Conservation (phyloP, 768 basidiomycete genomes). For the Amyloporia xantha region DNA sequence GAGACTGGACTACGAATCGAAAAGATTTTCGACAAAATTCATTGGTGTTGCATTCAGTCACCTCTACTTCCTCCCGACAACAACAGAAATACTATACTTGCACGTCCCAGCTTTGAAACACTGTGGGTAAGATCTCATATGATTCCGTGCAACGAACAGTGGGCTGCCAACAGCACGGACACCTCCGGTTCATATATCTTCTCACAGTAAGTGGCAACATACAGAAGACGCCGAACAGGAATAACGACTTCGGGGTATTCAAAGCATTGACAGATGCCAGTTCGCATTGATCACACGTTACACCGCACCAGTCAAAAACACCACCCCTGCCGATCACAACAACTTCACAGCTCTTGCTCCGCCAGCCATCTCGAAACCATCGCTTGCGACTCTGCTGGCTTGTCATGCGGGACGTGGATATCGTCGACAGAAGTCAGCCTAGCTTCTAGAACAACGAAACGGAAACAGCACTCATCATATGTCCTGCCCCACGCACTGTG, state of each 20-base stretch:
- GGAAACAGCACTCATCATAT: slow-evolving; percentile 44
- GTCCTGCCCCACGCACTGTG: slow-evolving; percentile 55
- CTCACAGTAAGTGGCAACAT: background rate
- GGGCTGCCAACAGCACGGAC: no score
- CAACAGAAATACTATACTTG: no score
- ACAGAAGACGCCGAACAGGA: background rate
- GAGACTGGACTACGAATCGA: no score
- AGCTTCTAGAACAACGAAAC: background rate
- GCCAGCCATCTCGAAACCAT: slow-evolving; percentile 65
- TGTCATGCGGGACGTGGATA: slow-evolving; percentile 60
- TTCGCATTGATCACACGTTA: background rate
- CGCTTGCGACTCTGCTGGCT: slow-evolving; percentile 53
- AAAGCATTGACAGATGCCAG: background rate
- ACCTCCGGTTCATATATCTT: no score
- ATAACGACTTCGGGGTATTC: no score
- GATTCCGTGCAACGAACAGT: no score
- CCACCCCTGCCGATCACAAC: background rate
- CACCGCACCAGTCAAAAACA: background rate
- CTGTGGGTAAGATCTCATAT: no score
- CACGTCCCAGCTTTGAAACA: no score
- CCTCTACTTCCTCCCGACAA: no score
- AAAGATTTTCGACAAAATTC: no score
- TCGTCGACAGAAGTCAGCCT: slow-evolving; percentile 7
- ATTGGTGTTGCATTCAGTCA: no score
- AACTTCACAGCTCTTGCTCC: slow-evolving; percentile 23